phyloP scores from a whole-genome alignment of 768 basidiomycete species.

The Suillus subluteus region DNA sequence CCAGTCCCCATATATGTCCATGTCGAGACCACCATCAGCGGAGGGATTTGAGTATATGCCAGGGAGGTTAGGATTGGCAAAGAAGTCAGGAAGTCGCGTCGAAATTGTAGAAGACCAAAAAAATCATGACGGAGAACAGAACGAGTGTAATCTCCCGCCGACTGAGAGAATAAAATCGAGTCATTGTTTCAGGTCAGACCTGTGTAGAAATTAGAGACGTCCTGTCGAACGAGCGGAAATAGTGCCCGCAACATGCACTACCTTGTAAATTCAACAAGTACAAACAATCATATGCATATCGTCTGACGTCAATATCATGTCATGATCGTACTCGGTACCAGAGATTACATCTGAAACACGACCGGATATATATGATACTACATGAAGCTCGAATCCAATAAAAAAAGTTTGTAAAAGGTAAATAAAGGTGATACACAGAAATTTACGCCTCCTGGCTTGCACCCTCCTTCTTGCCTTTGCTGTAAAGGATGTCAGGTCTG shows the following conservation, averaged over 20 bases:
- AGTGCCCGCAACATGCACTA: neutral
- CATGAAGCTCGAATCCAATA: slow-evolving; percentile 28
- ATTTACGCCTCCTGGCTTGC: slow-evolving; percentile 36
- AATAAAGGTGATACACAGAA: slow-evolving; percentile 17
- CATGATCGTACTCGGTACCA: neutral
- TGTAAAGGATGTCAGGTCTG: slow-evolving; percentile 18
- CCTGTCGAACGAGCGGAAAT: neutral
- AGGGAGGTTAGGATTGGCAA: slow-evolving; percentile 47
- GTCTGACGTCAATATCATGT: neutral
- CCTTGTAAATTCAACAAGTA: slow-evolving; percentile 1
- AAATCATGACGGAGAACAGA: slow-evolving; percentile 64
- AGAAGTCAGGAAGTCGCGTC: slow-evolving; percentile 63
- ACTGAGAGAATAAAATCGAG: slow-evolving; percentile 68
- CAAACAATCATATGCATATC: neutral
- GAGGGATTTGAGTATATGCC: slow-evolving; percentile 30
- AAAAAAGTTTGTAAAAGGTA: slow-evolving; percentile 24
- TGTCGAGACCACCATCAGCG: slow-evolving; percentile 57
- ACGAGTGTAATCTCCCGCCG: slow-evolving; percentile 75
- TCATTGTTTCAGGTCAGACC: slow-evolving; percentile 39
- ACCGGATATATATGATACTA: slow-evolving; percentile 33
- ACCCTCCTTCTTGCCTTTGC: slow-evolving; percentile 40
- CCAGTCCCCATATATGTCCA: slow-evolving; percentile 72
- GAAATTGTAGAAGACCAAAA: slow-evolving; percentile 76
- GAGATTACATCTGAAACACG: neutral
- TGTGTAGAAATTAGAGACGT: neutral